Evolutionary conservation across 2,329 filamentous ascomycete species (phyloP).

Genomic region (Colletotrichum sp.): DNA sequence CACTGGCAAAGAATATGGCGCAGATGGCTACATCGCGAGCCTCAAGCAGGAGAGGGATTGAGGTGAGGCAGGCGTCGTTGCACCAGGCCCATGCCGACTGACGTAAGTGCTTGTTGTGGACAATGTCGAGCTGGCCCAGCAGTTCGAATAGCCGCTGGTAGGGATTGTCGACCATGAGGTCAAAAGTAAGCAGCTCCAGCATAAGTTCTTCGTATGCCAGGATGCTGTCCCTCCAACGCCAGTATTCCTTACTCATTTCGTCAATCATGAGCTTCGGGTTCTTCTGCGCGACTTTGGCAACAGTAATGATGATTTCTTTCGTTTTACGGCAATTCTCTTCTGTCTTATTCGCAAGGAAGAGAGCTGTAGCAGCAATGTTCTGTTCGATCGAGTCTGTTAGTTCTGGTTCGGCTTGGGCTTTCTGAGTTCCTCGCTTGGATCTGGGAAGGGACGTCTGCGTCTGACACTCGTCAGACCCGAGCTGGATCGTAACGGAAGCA

Average conservation of each 20-base stretch:
- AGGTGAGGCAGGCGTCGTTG: slow-evolving; percentile 87
- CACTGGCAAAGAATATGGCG: slow-evolving; percentile 85
- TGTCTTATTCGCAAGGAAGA: slow-evolving; percentile 96
- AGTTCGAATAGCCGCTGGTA: slow-evolving; percentile 86
- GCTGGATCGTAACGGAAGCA: background rate
- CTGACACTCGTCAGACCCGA: slow-evolving; percentile 16
- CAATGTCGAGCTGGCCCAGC: slow-evolving; percentile 73
- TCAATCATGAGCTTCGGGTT: slow-evolving; percentile 89
- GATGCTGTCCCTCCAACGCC: slow-evolving; percentile 96
- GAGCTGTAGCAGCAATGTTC: slow-evolving; percentile 86
- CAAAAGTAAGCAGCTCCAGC: slow-evolving; percentile 91
- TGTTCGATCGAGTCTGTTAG: slow-evolving; percentile 35
- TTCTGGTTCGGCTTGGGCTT: background rate
- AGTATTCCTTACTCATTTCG: slow-evolving; percentile 97
- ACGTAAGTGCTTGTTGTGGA: slow-evolving; percentile 81
- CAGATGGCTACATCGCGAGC: slow-evolving; percentile 83
- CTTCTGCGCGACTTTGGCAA: slow-evolving; percentile 94
- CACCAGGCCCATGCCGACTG: slow-evolving; percentile 94
- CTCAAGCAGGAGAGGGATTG: slow-evolving; percentile 81
- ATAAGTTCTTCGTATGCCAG: slow-evolving; percentile 91
- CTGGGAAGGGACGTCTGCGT: slow-evolving; percentile 3
- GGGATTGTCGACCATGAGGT: slow-evolving; percentile 87
- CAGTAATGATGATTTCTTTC: slow-evolving; percentile 90
- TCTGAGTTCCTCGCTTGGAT: slow-evolving; percentile 15
- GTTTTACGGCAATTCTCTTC: slow-evolving; percentile 98